Conservation (phyloP, 768 basidiomycete genomes). For the Lactarius akahatsu region DNA sequence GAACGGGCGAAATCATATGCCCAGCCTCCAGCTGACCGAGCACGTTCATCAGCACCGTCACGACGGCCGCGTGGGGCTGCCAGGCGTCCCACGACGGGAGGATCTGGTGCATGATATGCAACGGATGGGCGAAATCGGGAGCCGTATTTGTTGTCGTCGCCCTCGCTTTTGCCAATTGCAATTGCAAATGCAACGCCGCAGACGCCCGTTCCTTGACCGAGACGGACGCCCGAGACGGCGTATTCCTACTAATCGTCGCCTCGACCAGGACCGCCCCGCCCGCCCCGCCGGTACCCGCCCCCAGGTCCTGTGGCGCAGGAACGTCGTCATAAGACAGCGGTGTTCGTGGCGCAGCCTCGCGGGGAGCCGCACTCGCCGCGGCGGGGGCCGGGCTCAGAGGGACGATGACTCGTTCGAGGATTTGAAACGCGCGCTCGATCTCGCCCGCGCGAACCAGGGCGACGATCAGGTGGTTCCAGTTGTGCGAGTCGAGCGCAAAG, state of each 20-base stretch:
- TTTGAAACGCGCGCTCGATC: constrained; percentile 77
- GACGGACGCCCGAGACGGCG: background rate
- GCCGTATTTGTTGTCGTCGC: background rate
- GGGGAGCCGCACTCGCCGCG: constrained; percentile 1
- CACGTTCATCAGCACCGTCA: constrained; percentile 48
- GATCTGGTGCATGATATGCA: constrained; percentile 61
- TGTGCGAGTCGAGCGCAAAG: constrained; percentile 81
- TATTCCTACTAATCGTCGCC: background rate
- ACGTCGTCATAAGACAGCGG: constrained; percentile 33
- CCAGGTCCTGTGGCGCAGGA: constrained; percentile 17
- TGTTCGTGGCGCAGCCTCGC: constrained; percentile 30
- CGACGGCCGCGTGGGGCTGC: constrained; percentile 56
- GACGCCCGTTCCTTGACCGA: constrained; percentile 15
- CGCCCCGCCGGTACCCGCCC: constrained; percentile 9
- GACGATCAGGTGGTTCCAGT: constrained; percentile 85
- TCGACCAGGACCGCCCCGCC: constrained; percentile 24
- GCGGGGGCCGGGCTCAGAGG: constrained; percentile 40
- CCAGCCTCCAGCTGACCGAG: constrained; percentile 53
- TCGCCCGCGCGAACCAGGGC: constrained; percentile 80
- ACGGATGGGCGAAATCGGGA: constrained; percentile 55
- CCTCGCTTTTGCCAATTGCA: constrained; percentile 15
- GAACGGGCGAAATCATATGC: constrained; percentile 45
- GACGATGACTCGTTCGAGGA: constrained; percentile 75
- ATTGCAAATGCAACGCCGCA: background rate
- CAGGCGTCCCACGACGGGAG: constrained; percentile 64